phyloP scores from a whole-genome alignment of 2,329 filamentous ascomycete genomes.

The Helotiales sp. region DNA sequence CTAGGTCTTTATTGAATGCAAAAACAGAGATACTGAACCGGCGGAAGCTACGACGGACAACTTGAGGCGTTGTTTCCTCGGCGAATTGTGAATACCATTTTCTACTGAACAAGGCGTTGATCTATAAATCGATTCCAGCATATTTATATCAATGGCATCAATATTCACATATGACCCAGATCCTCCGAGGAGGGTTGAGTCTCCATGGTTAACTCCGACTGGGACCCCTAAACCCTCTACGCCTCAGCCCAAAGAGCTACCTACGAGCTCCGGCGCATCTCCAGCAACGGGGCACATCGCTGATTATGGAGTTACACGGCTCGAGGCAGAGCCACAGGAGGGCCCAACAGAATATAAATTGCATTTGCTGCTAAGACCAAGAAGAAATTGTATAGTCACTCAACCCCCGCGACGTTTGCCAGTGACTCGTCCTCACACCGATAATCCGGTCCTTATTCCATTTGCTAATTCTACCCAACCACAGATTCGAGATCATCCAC shows the following conservation, averaged over 20 bases:
- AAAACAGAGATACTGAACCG: constrained; percentile 9
- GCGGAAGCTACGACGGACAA: not conserved
- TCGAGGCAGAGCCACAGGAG: constrained; percentile 89
- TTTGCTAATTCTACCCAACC: not conserved
- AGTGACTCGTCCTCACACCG: not conserved
- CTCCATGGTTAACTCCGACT: constrained; percentile 75
- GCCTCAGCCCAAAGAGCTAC: constrained; percentile 21
- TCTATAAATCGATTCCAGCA: not conserved
- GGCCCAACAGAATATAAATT: constrained; percentile 97
- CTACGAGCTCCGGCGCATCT: constrained; percentile 23
- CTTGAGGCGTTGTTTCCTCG: not conserved
- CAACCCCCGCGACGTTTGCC: not conserved
- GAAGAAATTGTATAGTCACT: constrained; percentile 56
- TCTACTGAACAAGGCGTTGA: too few relatives aligned
- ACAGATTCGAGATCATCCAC: constrained; percentile 67
- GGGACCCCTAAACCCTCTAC: constrained; percentile 36
- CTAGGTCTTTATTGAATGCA: constrained; percentile 42
- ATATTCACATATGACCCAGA: constrained; percentile 95
- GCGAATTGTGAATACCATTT: not conserved
- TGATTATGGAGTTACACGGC: constrained; percentile 68
- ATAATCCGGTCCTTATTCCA: not conserved
- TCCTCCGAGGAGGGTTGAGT: constrained; percentile 77
- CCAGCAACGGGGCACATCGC: constrained; percentile 47
- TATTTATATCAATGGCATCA: constrained; percentile 68
- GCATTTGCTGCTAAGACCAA: constrained; percentile 78